Evolutionary conservation across 441 rosid species (phyloP).

Genomic region (Metrosideros polymorpha): DNA sequence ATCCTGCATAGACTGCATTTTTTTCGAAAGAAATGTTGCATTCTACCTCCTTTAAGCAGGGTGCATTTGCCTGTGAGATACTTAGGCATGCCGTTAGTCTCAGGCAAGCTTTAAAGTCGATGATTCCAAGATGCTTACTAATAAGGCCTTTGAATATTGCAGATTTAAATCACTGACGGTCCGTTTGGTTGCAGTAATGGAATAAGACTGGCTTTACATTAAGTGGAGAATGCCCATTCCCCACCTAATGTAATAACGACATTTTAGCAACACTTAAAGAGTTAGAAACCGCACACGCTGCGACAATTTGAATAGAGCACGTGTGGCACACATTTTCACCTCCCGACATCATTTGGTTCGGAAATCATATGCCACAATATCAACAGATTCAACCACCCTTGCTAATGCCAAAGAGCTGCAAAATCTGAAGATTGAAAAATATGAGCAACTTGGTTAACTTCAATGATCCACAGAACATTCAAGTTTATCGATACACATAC

Average conservation of each 20-base stretch:
- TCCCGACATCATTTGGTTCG: neutral
- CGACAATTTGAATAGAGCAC: neutral
- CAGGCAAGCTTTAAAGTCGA: neutral
- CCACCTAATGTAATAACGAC: neutral
- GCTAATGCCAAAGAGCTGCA: neutral
- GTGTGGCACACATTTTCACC: neutral
- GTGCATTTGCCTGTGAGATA: neutral
- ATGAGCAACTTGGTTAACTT: neutral
- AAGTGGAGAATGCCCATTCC: neutral
- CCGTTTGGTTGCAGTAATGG: neutral
- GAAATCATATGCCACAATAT: too few relatives aligned
- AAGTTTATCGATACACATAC: neutral
- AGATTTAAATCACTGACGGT: neutral
- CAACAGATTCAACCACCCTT: neutral
- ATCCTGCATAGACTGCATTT: neutral
- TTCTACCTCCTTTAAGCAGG: neutral
- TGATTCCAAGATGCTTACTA: neutral
- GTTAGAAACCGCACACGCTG: accelerated
- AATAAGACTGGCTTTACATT: neutral
- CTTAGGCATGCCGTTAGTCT: neutral
- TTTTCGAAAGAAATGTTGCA: neutral
- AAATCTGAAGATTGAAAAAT: neutral
- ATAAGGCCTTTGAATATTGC: neutral
- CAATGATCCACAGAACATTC: neutral
- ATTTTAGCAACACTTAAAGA: neutral